Evolutionary conservation across 805 yeast genomes (phyloP), one percentile per base, ranked within the genome.

Genomic region (Saccharomycopsis guyanensis): DNA sequence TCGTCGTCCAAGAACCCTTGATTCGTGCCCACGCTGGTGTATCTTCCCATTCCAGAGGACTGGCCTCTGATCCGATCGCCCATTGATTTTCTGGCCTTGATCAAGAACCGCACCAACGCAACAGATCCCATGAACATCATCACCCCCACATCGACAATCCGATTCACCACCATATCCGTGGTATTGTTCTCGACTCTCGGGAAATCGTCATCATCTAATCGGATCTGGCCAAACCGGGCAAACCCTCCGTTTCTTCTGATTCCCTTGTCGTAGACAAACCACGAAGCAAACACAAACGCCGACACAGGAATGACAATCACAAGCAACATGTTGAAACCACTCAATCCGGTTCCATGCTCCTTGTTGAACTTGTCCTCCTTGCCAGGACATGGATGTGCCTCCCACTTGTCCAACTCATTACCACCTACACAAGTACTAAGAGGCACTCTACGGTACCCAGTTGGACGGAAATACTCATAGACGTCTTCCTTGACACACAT

Each of bases 371-470:
- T 81, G 8, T 66, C 62, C 51, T 80, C 79, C 56, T 80, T 85
- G 1, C 97, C 97, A 3, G 97, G 97, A 62, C 98, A 93, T 5
- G 97, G 76, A 45, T 66, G 71, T 2, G 83, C 70, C 16, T 66
- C 71, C 61, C 79, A 75, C 33, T 73, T 70, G 58, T 86, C 97
- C 43, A 86, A 72, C 47, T 72, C 70, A 46, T 76, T 63, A 3
- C 97, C 97, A 19, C 87, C 94, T 38, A 67, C 72, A 67, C 98
- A 93, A 0, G 96, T 86, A 10, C 93, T 81, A 46, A 85, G 60
- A 1, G 96, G 93, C 23, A 89, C 74, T 56, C 78, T 79, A 60
- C 98, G 77, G 63, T 93, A 93, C 0, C 97, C 98, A 0, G 97
- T 88, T 13, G 96, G 87, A 54, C 82, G 82, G 70, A 80, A 86